Conservation (phyloP, 2,329 filamentous ascomycete species). For the Xylariaceae sp. region DNA sequence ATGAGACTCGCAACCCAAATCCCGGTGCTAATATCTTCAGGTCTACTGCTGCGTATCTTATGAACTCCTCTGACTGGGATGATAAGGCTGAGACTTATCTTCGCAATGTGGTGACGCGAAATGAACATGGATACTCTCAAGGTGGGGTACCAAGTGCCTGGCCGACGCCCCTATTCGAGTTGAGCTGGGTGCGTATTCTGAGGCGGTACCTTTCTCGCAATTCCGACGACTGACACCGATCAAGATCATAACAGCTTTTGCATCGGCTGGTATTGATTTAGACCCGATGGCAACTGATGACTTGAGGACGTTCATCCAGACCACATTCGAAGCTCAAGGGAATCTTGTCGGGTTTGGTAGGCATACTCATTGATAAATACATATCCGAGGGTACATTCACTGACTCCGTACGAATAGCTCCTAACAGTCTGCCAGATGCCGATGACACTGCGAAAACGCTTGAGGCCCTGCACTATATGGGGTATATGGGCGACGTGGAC, state of each 20-base stretch:
- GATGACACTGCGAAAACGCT: slow-evolving; percentile 2
- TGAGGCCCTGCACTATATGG: neutral
- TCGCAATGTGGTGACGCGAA: neutral
- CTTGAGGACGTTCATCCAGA: no score
- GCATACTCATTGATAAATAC: neutral
- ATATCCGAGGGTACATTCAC: neutral
- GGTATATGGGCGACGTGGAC: neutral
- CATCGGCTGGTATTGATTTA: neutral
- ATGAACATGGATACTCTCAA: neutral
- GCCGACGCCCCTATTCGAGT: slow-evolving; percentile 9
- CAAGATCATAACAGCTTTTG: neutral
- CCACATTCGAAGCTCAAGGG: no score
- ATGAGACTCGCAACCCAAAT: no score
- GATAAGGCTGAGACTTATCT: slow-evolving; percentile 10
- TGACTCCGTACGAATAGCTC: neutral
- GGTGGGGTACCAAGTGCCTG: slow-evolving; percentile 11
- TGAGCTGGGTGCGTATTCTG: slow-evolving; percentile 5
- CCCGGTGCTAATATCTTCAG: no score
- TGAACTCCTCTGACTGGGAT: slow-evolving; percentile 9
- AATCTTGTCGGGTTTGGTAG: neutral
- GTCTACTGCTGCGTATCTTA: slow-evolving; percentile 31
- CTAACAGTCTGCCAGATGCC: neutral
- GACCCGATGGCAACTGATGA: neutral
- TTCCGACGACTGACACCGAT: neutral
- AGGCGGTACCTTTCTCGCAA: neutral